These are phyloP conservation scores for Scheffersomyces cryptocercus DNA, from an alignment of 1,139 yeast genomes.

Conservation along the genomic window DNA sequence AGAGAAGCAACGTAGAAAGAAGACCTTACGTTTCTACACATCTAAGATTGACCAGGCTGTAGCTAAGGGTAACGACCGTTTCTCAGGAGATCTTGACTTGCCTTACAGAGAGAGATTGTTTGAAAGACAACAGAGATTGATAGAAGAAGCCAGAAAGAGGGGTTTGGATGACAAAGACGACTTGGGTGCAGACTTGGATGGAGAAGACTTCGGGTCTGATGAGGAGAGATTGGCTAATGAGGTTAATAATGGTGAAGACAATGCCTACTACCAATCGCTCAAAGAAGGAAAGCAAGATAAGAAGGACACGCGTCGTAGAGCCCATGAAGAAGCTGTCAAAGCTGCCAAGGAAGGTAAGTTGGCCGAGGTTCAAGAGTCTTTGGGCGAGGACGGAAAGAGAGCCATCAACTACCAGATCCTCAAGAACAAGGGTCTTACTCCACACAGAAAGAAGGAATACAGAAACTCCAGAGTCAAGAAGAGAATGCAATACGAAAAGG, in stretches of 20 bases:
- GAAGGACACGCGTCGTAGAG: conserved; percentile 56
- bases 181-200: conserved; percentile 57
- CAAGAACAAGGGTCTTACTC: conserved; percentile 94
- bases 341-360: conserved; percentile 88
- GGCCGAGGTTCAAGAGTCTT: conserved; percentile 63
- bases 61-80: conserved; percentile 53
- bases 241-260: conserved; percentile 37
- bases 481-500: conserved; percentile 95
- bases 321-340: conserved; percentile 69
- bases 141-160: conserved; percentile 86
- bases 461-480: conserved; percentile 96
- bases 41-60: conserved; percentile 90
- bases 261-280: conserved; percentile 51
- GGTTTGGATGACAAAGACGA: conserved; percentile 58
- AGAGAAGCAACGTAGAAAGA: conserved; percentile 81
- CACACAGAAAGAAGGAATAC: conserved; percentile 88
- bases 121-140: conserved; percentile 83
- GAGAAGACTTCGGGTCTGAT: conserved; percentile 48
- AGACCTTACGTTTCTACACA: conserved; percentile 90
- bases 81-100: conserved; percentile 83
- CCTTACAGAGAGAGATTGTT: conserved; percentile 91
- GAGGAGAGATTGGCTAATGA: conserved; percentile 45
- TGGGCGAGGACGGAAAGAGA: conserved; percentile 85
- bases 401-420: conserved; percentile 92
- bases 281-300: conserved; percentile 48